Percentiles rank a stretch among this genome's conserved stretches.
phyloP scores from a whole-genome alignment of 2,329 filamentous ascomycete species.

The Scopulariopsis brevicaulis region DNA sequence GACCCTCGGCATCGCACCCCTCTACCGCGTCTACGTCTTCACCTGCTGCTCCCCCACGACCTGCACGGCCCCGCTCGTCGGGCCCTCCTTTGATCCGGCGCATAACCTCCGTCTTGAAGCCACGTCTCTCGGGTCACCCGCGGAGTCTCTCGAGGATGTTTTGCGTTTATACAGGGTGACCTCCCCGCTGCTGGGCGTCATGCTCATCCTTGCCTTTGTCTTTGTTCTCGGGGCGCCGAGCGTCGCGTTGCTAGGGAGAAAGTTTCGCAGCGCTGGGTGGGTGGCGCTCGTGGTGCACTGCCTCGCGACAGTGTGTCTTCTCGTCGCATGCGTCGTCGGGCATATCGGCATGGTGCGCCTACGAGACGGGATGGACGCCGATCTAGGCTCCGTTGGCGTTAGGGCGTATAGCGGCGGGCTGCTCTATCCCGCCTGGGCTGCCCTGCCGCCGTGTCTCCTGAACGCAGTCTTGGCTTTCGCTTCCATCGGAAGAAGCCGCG shows the following conservation, averaged over 20 bases:
- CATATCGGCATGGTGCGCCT: background rate
- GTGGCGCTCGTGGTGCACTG: background rate
- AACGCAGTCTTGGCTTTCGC: background rate
- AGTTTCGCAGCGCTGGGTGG: background rate
- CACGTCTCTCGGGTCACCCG: slow-evolving; percentile 11
- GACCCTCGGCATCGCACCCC: slow-evolving; percentile 15
- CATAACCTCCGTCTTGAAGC: slow-evolving; percentile 16
- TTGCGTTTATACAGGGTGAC: slow-evolving; percentile 14
- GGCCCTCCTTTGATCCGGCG: slow-evolving; percentile 18
- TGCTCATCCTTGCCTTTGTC: slow-evolving; percentile 16
- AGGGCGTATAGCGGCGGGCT: background rate
- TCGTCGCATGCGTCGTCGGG: background rate
- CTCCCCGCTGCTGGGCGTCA: slow-evolving; percentile 15
- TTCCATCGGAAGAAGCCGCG: background rate
- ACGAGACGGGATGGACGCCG: background rate
- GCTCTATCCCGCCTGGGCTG: background rate
- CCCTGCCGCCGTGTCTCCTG: background rate
- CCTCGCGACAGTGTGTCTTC: background rate
- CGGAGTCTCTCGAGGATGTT: slow-evolving; percentile 11
- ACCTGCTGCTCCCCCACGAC: slow-evolving; percentile 14
- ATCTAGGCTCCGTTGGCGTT: background rate
- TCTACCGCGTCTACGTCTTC: slow-evolving; percentile 19
- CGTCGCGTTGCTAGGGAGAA: background rate
- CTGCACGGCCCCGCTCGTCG: slow-evolving; percentile 16
- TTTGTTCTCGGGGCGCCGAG: slow-evolving; percentile 9